These are phyloP conservation scores for Beauveria pseudobassiana DNA, from an alignment of 2,329 filamentous ascomycete species.

Conservation along the genomic window DNA sequence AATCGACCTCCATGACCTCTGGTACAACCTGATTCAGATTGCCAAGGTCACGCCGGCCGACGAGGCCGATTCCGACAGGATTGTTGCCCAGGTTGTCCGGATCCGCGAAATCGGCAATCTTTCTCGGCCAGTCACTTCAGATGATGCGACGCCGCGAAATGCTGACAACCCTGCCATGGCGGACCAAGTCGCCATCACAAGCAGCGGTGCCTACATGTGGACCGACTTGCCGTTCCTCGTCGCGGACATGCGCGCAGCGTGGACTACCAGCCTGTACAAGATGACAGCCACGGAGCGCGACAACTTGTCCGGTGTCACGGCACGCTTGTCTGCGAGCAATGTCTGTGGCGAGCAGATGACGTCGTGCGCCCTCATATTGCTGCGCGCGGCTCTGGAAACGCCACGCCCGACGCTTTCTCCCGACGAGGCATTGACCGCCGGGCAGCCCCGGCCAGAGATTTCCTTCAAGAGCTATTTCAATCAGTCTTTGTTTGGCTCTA, in stretches of 20 bases:
- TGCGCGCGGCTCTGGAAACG: not conserved
- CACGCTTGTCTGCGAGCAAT: not conserved
- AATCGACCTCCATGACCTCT: no score
- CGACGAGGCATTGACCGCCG: not conserved
- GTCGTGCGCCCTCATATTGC: not conserved
- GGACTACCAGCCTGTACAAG: not conserved
- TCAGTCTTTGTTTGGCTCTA: not conserved
- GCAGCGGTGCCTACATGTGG: not conserved
- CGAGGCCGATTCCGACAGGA: no score
- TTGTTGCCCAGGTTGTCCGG: no score
- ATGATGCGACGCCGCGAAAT: no score
- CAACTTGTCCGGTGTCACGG: not conserved
- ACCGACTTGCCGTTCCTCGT: not conserved
- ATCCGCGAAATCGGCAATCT: no score
- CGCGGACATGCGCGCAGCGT: not conserved
- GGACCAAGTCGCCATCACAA: not conserved
- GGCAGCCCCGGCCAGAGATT: not conserved
- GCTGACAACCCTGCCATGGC: no score
- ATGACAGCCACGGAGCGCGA: not conserved
- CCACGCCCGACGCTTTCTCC: not conserved
- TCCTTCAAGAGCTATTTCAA: not conserved
- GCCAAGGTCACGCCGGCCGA: no score
- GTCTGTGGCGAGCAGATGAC: not conserved
- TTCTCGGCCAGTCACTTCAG: no score
- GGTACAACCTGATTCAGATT: no score